phyloP scores from a whole-genome alignment of 306 rosid genomes.

The Coriaria nepalensis region DNA sequence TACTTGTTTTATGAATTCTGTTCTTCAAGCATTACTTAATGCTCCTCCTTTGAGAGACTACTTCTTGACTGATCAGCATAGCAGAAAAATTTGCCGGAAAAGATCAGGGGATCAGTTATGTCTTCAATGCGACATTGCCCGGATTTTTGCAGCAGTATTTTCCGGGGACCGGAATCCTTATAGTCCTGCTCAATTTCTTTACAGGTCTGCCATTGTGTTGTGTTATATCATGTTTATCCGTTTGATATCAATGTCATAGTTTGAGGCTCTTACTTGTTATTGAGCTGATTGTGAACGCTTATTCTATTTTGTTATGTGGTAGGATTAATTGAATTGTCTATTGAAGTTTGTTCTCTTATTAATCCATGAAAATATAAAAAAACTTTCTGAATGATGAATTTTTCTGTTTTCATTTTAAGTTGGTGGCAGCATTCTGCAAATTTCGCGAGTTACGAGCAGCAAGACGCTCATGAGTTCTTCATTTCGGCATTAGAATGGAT shows the following conservation, averaged over 20 bases:
- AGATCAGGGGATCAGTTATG: slow-evolving; percentile 28
- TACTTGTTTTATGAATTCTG: slow-evolving; percentile 89
- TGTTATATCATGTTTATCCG: neutral
- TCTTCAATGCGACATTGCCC: slow-evolving; percentile 26
- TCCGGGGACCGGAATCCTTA: slow-evolving; percentile 30
- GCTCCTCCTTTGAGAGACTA: slow-evolving; percentile 63
- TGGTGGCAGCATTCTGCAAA: slow-evolving; percentile 88
- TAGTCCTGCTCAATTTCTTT: slow-evolving; percentile 35
- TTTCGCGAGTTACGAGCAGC: slow-evolving; percentile 89
- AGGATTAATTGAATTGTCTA: neutral
- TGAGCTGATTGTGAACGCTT: too few relatives aligned
- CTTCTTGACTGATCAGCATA: slow-evolving; percentile 62
- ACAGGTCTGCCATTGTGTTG: slow-evolving; percentile 34
- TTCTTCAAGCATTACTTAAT: slow-evolving; percentile 69
- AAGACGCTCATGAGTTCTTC: slow-evolving; percentile 95
- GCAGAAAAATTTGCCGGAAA: slow-evolving; percentile 39
- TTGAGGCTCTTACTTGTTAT: slow-evolving; percentile 18
- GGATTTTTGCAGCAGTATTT: slow-evolving; percentile 26
- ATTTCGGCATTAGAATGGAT: slow-evolving; percentile 81
- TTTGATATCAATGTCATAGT: slow-evolving; percentile 1
- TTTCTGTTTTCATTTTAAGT: slow-evolving; percentile 48
- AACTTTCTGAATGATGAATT: slow-evolving; percentile 30
- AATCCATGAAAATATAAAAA: slow-evolving; percentile 13
- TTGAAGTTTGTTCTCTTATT: slow-evolving; percentile 1
- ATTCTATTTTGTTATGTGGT: neutral